These are phyloP conservation scores for Malassezia arunalokei DNA, from an alignment of 1,284 basidiomycete genomes.

Conservation along the genomic window DNA sequence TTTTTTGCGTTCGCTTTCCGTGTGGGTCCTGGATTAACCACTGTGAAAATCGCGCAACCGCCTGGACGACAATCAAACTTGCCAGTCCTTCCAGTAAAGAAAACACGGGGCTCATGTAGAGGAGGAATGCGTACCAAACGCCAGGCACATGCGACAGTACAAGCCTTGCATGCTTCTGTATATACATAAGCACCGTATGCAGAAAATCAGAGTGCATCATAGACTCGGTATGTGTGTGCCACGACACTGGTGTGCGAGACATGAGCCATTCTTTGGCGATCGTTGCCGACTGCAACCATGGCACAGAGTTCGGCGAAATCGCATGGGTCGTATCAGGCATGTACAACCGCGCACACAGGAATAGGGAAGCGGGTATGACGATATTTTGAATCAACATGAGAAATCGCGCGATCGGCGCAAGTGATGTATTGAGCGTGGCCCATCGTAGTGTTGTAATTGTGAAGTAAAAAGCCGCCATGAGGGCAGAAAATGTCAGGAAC, in stretches of 20 bases:
- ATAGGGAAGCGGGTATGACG: slow-evolving; percentile 35
- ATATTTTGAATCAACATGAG: slow-evolving; percentile 38
- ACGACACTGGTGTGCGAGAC: background rate
- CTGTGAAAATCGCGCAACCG: slow-evolving; percentile 29
- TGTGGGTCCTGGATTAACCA: slow-evolving; percentile 58
- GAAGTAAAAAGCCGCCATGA: slow-evolving; percentile 39
- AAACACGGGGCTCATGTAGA: slow-evolving; percentile 38
- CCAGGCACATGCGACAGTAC: slow-evolving; percentile 33
- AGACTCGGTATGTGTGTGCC: background rate
- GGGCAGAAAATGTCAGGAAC: slow-evolving; percentile 41
- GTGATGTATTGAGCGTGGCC: slow-evolving; percentile 21
- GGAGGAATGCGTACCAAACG: slow-evolving; percentile 37
- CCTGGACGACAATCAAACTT: slow-evolving; percentile 41
- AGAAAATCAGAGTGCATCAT: background rate
- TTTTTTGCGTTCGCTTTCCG: slow-evolving; percentile 11
- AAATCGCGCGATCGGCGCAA: slow-evolving; percentile 29
- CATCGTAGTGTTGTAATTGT: slow-evolving; percentile 34
- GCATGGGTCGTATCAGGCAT: slow-evolving; percentile 16
- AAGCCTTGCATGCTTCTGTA: slow-evolving; percentile 15
- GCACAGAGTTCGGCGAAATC: background rate
- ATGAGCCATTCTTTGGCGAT: slow-evolving; percentile 2
- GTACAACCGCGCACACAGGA: slow-evolving; percentile 40
- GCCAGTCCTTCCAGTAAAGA: slow-evolving; percentile 43
- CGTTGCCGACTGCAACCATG: slow-evolving; percentile 10
- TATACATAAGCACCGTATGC: background rate